Base-by-base conservation (phyloP, 108 stramenopile genomes). In the Fistulifera pelliculosa region DNA sequence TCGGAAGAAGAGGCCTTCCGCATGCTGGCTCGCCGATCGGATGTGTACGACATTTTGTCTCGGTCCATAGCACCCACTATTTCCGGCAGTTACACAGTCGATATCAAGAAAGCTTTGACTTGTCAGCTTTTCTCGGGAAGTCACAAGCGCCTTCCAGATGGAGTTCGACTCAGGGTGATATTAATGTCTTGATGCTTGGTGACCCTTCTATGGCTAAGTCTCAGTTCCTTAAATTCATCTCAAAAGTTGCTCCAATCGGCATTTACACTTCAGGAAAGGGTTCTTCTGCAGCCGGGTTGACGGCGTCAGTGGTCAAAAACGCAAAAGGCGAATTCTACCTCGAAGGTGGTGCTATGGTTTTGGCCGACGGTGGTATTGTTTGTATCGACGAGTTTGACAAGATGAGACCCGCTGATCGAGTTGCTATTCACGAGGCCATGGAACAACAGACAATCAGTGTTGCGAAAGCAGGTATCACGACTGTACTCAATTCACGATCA, bases 391-490 rank as follows among this genome's bases (percentile, higher is more conserved):
- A 99, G 67, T 97, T 99, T 63, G 47, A 57, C 45, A 94, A 90
- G 79, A 98, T 98, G 98, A 56, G 96, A 27, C 96, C 96, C 31
- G 80, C 85, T 21, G 97, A 98, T 73, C 82, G 98, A 19, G 97
- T 97, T 16, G 98, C 97, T 18, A 98, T 99, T 51, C 98, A 99
- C 68, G 96, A 99, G 71, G 99, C 97, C 21, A 99, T 99, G 99
- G 99, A 99, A 71, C 99, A 99, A 64, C 99, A 99, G 63, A 99
- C 99, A n/a, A 98, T 99, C 28, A 92, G 91, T 47, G 71, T 99
- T 25, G 99, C 97, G 47, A 99, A 99, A 69, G 96, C 98, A 0
- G 98, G 97, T 16, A 99, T 99, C 63, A 96, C 95, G 14, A 96
- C 96, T 3, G 94, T 97, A 0, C 77, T 99, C n/a, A 97, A 98